phyloP scores from a whole-genome alignment of 352 stramenopile species.

The Pythium myriotylum region DNA sequence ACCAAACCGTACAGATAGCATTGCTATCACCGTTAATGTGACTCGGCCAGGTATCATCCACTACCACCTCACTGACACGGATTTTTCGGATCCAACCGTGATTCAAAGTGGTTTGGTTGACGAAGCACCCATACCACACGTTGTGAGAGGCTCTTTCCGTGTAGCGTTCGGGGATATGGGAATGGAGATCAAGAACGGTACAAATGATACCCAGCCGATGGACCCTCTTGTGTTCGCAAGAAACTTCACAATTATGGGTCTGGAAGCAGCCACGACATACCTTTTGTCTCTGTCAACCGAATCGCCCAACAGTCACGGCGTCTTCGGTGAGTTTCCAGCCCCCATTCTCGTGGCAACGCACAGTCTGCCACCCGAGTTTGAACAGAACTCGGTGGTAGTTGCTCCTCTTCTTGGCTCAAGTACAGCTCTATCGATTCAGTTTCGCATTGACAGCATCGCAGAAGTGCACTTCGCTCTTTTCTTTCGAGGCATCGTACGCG shows the following conservation, averaged over 20 bases:
- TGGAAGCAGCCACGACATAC: constrained; percentile 60
- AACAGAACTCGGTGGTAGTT: constrained; percentile 37
- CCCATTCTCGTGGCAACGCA: constrained; percentile 74
- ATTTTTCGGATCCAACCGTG: constrained; percentile 70
- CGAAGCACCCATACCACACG: constrained; percentile 29
- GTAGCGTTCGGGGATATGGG: constrained; percentile 45
- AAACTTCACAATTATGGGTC: constrained; percentile 50
- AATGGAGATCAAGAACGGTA: constrained; percentile 73
- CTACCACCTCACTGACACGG: constrained; percentile 74
- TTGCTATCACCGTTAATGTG: constrained; percentile 63
- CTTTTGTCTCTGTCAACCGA: constrained; percentile 81
- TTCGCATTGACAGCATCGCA: constrained; percentile 59
- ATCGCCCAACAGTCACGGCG: constrained; percentile 53
- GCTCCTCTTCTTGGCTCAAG: constrained; percentile 42
- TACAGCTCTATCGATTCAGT: constrained; percentile 50
- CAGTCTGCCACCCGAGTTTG: constrained; percentile 43
- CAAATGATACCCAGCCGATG: constrained; percentile 67
- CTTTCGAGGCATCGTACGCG: constrained; percentile 48
- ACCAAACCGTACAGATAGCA: constrained; percentile 47
- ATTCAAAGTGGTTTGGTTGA: constrained; percentile 29
- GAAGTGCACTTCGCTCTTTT: constrained; percentile 81
- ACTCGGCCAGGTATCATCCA: constrained; percentile 67
- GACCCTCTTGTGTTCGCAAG: constrained; percentile 58
- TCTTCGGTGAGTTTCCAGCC: constrained; percentile 75
- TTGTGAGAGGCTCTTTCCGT: constrained; percentile 49